Base-by-base conservation (phyloP, 257 asterid species). In the Hygrophila difformis region DNA sequence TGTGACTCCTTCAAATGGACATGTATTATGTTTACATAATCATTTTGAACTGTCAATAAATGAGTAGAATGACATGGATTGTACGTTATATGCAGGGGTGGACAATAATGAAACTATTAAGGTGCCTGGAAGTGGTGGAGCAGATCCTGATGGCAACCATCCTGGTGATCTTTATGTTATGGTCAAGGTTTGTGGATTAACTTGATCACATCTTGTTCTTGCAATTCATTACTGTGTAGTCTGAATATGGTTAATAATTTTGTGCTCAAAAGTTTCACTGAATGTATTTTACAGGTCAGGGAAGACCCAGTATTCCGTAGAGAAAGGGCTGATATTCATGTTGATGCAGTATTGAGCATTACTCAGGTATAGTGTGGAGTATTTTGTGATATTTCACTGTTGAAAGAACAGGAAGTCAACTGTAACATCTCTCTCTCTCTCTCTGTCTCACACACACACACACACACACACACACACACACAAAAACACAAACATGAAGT, bases 291-390 rank as follows among this genome's bases (percentile, higher is more conserved):
- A 39, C 75, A 87, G 97, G 95, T 88, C 61, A 84, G 83, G 49
- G 96, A 85, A 75, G 97, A 88, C 56, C 97, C 97, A 2, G 93
- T 88, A 41, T 88, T 88, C 68, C 88, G 93, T 33, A 81, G 97
- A 63, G 92, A 89, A 71, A 88, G 93, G 39, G 66, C 97, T 34
- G 83, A 89, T 54, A 77, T 89, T 55, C 97, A 84, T 54, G 96
- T 89, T 34, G 94, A 84, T 81, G 70, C 94, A 54, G 69, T 66
- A 59, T 62, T 89, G 60, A 84, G 91, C 67, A 81, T 89, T 65
- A 71, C 91, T 48, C 96, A 89, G 97, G 97, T 89, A 70, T 33
- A 33, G 6, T 9, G 10, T 33, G 37, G 12, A 33, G 37, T 6
- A 5, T 4, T 4, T 33, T 33, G 6, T 33, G 39, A 56, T 14